phyloP scores from a whole-genome alignment of 2,329 filamentous ascomycete genomes.

The Rhytidhysteron rufulum region DNA sequence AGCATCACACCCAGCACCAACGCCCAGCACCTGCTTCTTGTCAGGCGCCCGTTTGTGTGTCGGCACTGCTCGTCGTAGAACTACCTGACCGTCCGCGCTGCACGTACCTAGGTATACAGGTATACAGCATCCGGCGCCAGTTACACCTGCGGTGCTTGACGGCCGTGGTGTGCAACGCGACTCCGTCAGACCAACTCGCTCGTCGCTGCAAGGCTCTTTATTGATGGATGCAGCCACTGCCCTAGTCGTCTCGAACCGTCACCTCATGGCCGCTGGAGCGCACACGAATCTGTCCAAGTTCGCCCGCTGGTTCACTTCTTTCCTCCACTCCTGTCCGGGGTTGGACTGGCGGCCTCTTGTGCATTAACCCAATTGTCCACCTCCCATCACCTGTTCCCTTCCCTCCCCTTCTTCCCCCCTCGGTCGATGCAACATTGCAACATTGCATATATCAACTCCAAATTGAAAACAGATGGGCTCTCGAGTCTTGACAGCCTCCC shows the following conservation, averaged over 20 bases:
- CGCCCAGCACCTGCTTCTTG: no score
- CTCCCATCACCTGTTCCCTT: neutral
- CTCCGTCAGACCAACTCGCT: conserved; percentile 1
- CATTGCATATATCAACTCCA: no score
- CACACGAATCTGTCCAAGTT: neutral
- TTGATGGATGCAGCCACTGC: conserved; percentile 5
- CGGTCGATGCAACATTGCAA: neutral
- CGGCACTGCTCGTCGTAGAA: no score
- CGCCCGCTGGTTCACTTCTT: neutral
- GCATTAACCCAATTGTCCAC: neutral
- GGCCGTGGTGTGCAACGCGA: neutral
- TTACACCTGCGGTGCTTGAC: neutral
- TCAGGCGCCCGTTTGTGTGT: neutral
- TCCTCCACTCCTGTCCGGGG: neutral
- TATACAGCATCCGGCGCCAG: neutral
- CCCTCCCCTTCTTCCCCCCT: neutral
- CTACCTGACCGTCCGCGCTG: neutral
- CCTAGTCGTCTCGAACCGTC: neutral
- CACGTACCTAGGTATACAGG: neutral
- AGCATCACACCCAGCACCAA: no score
- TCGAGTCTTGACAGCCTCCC: no score
- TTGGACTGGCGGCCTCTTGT: neutral
- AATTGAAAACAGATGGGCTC: no score
- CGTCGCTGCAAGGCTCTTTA: conserved; percentile 3
- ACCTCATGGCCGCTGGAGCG: neutral